Evolutionary conservation across 257 asterid species (phyloP).

Genomic region (Solanum piurae): DNA sequence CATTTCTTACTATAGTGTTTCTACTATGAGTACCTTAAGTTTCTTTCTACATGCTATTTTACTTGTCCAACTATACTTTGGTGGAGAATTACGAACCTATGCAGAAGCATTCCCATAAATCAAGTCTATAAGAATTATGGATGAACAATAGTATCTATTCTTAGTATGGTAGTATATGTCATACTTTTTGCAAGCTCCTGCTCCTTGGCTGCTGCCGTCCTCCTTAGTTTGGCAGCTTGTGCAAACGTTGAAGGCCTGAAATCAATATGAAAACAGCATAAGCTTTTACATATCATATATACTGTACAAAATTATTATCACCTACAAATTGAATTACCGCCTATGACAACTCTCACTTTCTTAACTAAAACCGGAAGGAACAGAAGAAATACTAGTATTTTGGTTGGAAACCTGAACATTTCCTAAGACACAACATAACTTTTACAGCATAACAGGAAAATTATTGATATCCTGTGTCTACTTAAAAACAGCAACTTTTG

Average conservation of each 20-base stretch:
- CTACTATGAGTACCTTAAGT: neutral
- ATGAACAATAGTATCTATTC: neutral
- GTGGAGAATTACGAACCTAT: neutral
- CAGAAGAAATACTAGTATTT: neutral
- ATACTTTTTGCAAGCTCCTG: conserved; percentile 79
- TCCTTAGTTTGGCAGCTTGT: conserved; percentile 86
- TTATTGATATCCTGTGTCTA: neutral
- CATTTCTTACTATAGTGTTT: neutral
- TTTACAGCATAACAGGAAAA: neutral
- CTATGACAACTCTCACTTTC: neutral
- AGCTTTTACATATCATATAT: neutral
- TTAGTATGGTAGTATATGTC: neutral
- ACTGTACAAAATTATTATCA: neutral
- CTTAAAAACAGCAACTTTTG: neutral
- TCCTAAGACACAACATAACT: neutral
- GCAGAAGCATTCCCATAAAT: neutral
- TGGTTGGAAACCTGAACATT: neutral
- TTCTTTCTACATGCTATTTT: neutral
- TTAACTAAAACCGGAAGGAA: neutral
- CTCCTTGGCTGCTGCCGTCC: conserved; percentile 87
- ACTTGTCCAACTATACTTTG: neutral
- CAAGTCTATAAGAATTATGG: neutral
- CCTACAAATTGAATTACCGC: neutral
- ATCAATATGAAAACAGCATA: conserved; percentile 1
- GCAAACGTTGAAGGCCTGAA: conserved; percentile 97